Evolutionary conservation across 352 stramenopile species (phyloP).

Genomic region (Globisporangium sylvaticum): DNA sequence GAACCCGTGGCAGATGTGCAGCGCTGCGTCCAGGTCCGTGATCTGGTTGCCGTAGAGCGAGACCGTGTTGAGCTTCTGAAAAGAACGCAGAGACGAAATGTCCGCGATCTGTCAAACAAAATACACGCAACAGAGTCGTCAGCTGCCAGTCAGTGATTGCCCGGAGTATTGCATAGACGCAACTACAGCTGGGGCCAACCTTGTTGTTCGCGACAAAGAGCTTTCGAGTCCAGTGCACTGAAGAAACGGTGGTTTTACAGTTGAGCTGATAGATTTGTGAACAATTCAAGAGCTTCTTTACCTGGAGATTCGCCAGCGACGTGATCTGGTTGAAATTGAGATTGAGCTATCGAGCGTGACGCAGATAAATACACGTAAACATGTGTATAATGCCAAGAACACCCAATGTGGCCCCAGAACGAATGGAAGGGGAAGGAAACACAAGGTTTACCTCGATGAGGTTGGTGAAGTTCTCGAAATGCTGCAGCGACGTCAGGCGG

Average conservation of each 20-base stretch:
- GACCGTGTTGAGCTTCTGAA: slow-evolving; percentile 51
- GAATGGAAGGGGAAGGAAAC: not conserved
- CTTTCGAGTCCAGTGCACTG: slow-evolving; percentile 54
- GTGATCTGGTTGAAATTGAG: slow-evolving; percentile 66
- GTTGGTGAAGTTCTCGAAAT: slow-evolving; percentile 69
- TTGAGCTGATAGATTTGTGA: not conserved
- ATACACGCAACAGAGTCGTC: not conserved
- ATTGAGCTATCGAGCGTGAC: slow-evolving; percentile 40
- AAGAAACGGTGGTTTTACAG: not conserved
- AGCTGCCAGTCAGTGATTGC: not conserved
- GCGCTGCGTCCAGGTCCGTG: slow-evolving; percentile 31
- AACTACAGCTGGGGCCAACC: too few relatives aligned
- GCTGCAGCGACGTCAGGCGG: slow-evolving; percentile 43
- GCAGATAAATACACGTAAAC: not conserved
- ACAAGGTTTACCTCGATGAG: slow-evolving; percentile 51
- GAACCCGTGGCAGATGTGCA: slow-evolving; percentile 51
- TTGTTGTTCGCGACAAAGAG: slow-evolving; percentile 63
- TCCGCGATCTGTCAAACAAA: slow-evolving; percentile 32
- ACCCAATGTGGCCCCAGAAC: not conserved
- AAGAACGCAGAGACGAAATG: slow-evolving; percentile 37
- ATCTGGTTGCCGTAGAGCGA: slow-evolving; percentile 63
- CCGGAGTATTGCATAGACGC: too few relatives aligned
- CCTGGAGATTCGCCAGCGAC: slow-evolving; percentile 46
- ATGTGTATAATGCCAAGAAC: not conserved
- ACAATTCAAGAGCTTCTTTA: slow-evolving; percentile 8